Base-by-base conservation (phyloP, 805 yeast genomes). In the Yarrowia sp. region DNA sequence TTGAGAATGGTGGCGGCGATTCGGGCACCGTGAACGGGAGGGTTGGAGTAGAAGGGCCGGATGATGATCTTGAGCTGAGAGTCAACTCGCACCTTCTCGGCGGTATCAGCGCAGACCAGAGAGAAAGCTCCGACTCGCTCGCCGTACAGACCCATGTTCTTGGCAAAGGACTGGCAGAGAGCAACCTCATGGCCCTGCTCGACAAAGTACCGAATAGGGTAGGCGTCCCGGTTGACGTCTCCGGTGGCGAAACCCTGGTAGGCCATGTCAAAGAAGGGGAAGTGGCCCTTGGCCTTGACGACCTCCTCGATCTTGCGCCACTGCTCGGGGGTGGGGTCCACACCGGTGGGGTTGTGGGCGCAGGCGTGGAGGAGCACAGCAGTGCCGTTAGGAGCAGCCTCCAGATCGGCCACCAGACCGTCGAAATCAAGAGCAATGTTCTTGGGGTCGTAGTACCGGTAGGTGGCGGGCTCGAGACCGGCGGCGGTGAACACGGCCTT, bases 181-280 rank as follows among this genome's bases (percentile, higher is more conserved):
- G 90, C 72, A 64, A 89, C 76, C 66, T 93, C 92, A 68, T 81
- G 75, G 42, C 80, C 78, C 65, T 78, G 79, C 17, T 77, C 75
- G 44, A 80, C 76, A 66, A 85, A 82, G 73, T 76, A 71, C 69
- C 92, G 81, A 65, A 88, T 85, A 28, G 98, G 91, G 80, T 84
- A 90, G 8, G 96, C 93, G 72, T 93, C 99, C 67, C 84, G 82
- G 68, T 83, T 87, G 70, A 91, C 82, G 71, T 88, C 86, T 65
- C 98, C 98, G 48, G 92, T 84, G 33, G 98, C 97, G 75, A 93
- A 93, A 5, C 99, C 99, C 79, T 93, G 98, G 81, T 95, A 93
- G 22, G 98, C 98, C 67, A 92, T 86, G 78, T 93, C 99, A 73
- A 95, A 92, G 67, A 93, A 77, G 6, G 91, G 90, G 71, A 93